These are phyloP conservation scores for Penicillium sp. DNA, from an alignment of 2,329 filamentous ascomycete genomes.

Conservation along the genomic window DNA sequence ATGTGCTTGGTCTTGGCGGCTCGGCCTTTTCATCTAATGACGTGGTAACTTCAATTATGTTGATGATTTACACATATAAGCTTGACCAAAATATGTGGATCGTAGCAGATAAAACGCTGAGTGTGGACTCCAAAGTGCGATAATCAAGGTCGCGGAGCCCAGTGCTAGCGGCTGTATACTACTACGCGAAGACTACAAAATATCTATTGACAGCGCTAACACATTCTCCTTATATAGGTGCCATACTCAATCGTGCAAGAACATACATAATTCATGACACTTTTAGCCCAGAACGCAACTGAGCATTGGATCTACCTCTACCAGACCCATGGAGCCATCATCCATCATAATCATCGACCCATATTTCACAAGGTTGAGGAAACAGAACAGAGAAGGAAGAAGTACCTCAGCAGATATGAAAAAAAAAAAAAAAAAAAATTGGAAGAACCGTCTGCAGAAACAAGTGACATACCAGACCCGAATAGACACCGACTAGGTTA, in stretches of 20 bases:
- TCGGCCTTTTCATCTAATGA: slow-evolving; percentile 21
- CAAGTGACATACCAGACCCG: slow-evolving; percentile 21
- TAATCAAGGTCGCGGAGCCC: too few species aligned
- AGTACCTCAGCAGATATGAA: slow-evolving; percentile 11
- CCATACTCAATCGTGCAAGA: slow-evolving; percentile 20
- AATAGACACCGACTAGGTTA: slow-evolving; percentile 25
- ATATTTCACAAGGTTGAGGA: slow-evolving; percentile 22
- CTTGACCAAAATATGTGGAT: too few species aligned
- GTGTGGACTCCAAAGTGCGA: too few species aligned
- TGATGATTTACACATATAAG: not conserved
- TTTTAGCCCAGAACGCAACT: slow-evolving; percentile 23
- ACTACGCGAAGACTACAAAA: not conserved
- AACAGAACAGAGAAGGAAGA: slow-evolving; percentile 24
- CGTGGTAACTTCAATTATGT: slow-evolving; percentile 9
- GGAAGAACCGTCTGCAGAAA: slow-evolving; percentile 21
- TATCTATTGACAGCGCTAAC: not conserved
- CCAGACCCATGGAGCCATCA: slow-evolving; percentile 20
- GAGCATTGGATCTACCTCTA: slow-evolving; percentile 23
- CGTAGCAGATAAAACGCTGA: too few species aligned
- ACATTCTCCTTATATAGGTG: not conserved
- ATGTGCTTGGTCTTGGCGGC: slow-evolving; percentile 6
- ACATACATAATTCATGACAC: slow-evolving; percentile 29
- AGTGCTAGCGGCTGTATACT: too few species aligned
- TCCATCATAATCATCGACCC: slow-evolving; percentile 18
- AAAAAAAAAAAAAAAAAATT: slow-evolving; percentile 20